Percentiles rank a stretch among this genome's conserved stretches.
These are phyloP conservation scores for Decorospora gaudefroyi DNA, from an alignment of 2,329 filamentous ascomycete genomes.

Conservation along the genomic window DNA sequence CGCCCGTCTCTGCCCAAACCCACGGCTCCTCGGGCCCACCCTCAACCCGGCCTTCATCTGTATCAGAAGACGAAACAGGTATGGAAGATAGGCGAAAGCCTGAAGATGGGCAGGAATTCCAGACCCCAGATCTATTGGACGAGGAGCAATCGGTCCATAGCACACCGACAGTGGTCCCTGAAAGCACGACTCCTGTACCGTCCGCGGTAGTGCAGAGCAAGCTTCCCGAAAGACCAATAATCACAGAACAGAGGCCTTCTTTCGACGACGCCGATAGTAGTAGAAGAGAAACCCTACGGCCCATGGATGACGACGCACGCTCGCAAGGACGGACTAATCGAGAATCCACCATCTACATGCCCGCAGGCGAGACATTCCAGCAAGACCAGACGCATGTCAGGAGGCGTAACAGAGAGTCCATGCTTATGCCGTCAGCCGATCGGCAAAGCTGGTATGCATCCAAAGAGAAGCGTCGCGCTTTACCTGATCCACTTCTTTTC, in stretches of 20 bases:
- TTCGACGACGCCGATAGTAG: constrained; percentile 16
- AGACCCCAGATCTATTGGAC: constrained; percentile 27
- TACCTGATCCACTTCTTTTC: constrained; percentile 48
- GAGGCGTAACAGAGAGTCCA: constrained; percentile 37
- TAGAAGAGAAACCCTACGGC: constrained; percentile 25
- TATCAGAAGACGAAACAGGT: constrained; percentile 45
- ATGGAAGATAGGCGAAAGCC: constrained; percentile 25
- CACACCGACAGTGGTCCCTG: constrained; percentile 44
- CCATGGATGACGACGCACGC: constrained; percentile 17
- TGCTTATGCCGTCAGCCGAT: constrained; percentile 31
- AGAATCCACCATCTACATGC: constrained; percentile 41
- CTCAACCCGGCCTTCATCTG: constrained; percentile 47
- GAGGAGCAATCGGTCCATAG: constrained; percentile 43
- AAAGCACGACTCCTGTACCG: constrained; percentile 33
- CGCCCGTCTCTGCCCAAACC: constrained; percentile 47
- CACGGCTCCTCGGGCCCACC: constrained; percentile 45
- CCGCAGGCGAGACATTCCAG: constrained; percentile 23
- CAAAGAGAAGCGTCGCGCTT: constrained; percentile 47
- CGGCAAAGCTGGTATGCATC: constrained; percentile 35
- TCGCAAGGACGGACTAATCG: constrained; percentile 36
- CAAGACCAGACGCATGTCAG: constrained; percentile 23
- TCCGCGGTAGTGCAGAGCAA: constrained; percentile 27
- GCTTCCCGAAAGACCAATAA: constrained; percentile 5
- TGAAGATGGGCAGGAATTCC: constrained; percentile 16
- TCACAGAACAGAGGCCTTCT: constrained; percentile 12